Evolutionary conservation across 2,329 filamentous ascomycete species (phyloP).

Genomic region (Diplodia intermedia): DNA sequence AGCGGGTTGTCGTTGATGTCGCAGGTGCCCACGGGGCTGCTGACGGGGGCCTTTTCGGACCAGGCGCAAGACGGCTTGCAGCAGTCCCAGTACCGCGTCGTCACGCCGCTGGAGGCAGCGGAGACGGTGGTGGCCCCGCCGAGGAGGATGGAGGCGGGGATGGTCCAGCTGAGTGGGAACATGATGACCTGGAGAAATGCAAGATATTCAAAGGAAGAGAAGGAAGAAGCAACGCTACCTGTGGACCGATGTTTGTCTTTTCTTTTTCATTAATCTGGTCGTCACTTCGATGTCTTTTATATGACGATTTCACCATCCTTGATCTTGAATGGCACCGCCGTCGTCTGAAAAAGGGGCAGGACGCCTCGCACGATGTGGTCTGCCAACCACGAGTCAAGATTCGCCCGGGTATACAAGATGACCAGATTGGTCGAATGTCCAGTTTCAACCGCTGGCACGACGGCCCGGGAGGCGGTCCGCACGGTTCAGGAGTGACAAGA

Average conservation of each 20-base stretch:
- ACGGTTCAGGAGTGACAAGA: slow-evolving; percentile 7
- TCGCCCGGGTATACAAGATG: slow-evolving; percentile 15
- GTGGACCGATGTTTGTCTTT: not conserved
- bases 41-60: slow-evolving; percentile 63
- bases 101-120: slow-evolving; percentile 38
- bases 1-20: slow-evolving; percentile 60
- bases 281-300: not conserved
- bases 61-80: slow-evolving; percentile 73
- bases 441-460: slow-evolving; percentile 17
- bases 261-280: not conserved
- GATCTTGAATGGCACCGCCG: not conserved
- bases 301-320: not conserved
- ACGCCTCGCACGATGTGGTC: slow-evolving; percentile 3
- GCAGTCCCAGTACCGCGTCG: slow-evolving; percentile 61
- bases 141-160: slow-evolving; percentile 2
- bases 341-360: not conserved
- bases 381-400: not conserved
- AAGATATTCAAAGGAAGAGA: too few species aligned
- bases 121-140: not conserved
- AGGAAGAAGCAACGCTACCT: not conserved
- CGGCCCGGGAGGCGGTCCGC: slow-evolving; percentile 13
- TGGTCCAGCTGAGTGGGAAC: not conserved
- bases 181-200: not conserved
- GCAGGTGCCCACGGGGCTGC: slow-evolving; percentile 61
- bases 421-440: not conserved